These are phyloP conservation scores for Pulveroboletus sp. DNA, from an alignment of 768 basidiomycete species.

Conservation along the genomic window DNA sequence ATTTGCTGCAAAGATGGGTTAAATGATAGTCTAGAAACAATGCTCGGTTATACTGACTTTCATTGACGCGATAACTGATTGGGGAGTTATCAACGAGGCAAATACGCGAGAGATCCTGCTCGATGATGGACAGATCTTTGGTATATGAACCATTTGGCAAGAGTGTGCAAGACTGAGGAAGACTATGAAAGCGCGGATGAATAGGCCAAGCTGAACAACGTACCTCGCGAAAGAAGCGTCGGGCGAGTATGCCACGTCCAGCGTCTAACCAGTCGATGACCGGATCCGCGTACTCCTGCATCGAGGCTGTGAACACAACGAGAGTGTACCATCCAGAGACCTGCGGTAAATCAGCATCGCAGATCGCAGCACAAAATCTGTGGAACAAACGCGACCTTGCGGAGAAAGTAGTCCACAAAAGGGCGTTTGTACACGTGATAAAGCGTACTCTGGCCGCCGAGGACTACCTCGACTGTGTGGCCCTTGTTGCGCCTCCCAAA, in stretches of 20 bases:
- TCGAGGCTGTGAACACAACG: constrained; percentile 97
- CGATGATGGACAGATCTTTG: constrained; percentile 86
- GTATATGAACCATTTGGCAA: constrained; percentile 91
- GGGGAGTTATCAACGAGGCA: constrained; percentile 97
- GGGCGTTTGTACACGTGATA: constrained; percentile 99
- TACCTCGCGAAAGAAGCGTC: constrained; percentile 90
- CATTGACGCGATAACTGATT: constrained; percentile 85
- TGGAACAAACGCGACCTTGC: constrained; percentile 56
- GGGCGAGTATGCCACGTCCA: constrained; percentile 83
- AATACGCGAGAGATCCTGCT: constrained; percentile 86
- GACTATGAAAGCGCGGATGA: constrained; percentile 1
- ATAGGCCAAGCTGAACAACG: constrained; percentile 27
- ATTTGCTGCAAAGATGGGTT: constrained; percentile 58
- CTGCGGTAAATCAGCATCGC: constrained; percentile 39
- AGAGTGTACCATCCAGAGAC: constrained; percentile 98
- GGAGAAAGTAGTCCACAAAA: constrained; percentile 91
- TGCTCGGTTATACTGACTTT: constrained; percentile 54
- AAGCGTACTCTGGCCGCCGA: constrained; percentile 82
- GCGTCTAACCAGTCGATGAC: constrained; percentile 99
- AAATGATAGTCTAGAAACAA: not conserved
- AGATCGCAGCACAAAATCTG: not conserved
- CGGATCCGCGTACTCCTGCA: constrained; percentile 99
- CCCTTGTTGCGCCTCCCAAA: constrained; percentile 58
- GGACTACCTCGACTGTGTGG: constrained; percentile 89
- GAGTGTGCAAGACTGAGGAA: constrained; percentile 79